Base-by-base conservation (phyloP, 2,329 filamentous ascomycete species). In the Elsinoe necatrix region DNA sequence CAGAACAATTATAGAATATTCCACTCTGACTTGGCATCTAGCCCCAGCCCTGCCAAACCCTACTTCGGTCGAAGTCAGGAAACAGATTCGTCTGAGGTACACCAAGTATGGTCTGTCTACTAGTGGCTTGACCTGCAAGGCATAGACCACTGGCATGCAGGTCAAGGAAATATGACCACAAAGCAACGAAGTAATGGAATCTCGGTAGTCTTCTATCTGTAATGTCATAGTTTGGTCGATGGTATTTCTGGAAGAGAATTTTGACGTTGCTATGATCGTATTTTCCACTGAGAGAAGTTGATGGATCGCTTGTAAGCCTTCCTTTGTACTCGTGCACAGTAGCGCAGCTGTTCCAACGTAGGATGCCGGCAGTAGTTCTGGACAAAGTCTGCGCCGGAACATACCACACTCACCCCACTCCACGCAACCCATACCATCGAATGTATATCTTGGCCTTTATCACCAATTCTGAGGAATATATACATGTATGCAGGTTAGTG, bases 61-160 rank as follows among this genome's bases (percentile, higher is more conserved):
- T n/a, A 52, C 4, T 23, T 29, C 25, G 5, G 25, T 34, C 25
- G 18, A 29, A 6, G 48, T 52, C 31, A 35, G 48, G 9, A 21
- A 14, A 9, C 25, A 52, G 48, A 52, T 52, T 31, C 48, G 48
- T 39, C 48, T 29, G 14, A 52, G 31, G 20, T 34, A 34, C 48
- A 14, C n/a, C 16, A 20, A 18, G 4, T 52, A 34, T 14, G 48
- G 48, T 20, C 18, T 52, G 18, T 34, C 48, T 23, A 52, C 48
- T 34, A 8, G 14, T 21, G 48, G 48, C 48, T 52, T 52, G 48
- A 52, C 48, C 34, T 52, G 48, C 48, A 52, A 52, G 31, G 4
- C 43, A 25, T 48, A 25, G 23, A 29, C 4, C 16, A n/a, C 11
- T 18, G 21, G 20, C 18, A 29, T 48, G 3, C 12, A n/a, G 27